Evolutionary conservation across 2,329 filamentous ascomycete species (phyloP).

Genomic region (Thermoascus crustaceus): DNA sequence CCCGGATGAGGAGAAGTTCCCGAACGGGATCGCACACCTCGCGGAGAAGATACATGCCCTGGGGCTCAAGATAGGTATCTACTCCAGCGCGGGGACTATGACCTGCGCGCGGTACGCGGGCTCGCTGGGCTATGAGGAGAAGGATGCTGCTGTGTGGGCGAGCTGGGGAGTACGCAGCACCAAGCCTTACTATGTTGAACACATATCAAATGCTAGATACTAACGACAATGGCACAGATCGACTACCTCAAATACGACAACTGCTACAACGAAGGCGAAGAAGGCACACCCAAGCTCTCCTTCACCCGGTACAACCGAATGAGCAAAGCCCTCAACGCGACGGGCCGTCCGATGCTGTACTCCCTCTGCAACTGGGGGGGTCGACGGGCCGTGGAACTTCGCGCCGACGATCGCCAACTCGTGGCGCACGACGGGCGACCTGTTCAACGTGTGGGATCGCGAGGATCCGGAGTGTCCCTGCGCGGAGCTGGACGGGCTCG

Average conservation of each 20-base stretch:
- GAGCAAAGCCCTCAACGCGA: constrained; percentile 41
- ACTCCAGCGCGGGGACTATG: constrained; percentile 32
- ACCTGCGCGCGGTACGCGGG: constrained; percentile 33
- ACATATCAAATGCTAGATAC: too few relatives aligned
- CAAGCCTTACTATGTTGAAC: too few relatives aligned
- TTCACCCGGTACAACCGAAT: constrained; percentile 43
- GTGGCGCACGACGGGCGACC: constrained; percentile 41
- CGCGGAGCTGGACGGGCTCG: constrained; percentile 27
- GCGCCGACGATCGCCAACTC: constrained; percentile 41
- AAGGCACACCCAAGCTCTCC: constrained; percentile 39
- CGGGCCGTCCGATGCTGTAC: constrained; percentile 40
- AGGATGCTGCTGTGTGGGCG: constrained; percentile 47
- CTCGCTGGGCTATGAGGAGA: constrained; percentile 42
- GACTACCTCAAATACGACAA: constrained; percentile 51
- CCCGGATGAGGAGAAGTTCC: constrained; percentile 37
- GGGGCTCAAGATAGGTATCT: constrained; percentile 47
- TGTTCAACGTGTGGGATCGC: constrained; percentile 40
- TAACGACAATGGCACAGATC: constrained; percentile 9
- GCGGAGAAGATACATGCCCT: constrained; percentile 41
- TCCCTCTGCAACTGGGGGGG: constrained; percentile 46
- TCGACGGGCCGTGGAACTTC: constrained; percentile 42
- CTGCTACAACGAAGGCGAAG: constrained; percentile 48
- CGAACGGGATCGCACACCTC: constrained; percentile 41
- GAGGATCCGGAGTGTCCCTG: constrained; percentile 38
- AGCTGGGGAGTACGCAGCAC: constrained; percentile 41